Evolutionary conservation across 2,329 filamentous ascomycete genomes (phyloP).

Genomic region (Calonectria pauciramosa): DNA sequence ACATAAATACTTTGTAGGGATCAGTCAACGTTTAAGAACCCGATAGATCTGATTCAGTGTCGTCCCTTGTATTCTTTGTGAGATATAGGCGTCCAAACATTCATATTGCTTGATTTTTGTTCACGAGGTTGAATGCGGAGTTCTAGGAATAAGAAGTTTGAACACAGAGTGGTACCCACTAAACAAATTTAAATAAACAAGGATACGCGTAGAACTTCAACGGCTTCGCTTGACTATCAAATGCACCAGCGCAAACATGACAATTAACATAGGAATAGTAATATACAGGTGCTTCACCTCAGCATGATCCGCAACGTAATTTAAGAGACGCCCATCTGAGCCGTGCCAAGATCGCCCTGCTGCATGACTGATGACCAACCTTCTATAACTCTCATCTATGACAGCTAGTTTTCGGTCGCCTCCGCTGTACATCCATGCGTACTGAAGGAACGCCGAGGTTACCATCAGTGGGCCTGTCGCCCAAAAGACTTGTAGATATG

Average conservation of each 20-base stretch:
- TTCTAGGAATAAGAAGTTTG: too few species aligned
- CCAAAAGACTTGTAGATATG: background rate
- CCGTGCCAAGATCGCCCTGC: background rate
- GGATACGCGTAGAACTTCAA: background rate
- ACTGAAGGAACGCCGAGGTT: background rate
- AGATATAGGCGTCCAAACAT: too few species aligned
- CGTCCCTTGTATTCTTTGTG: too few species aligned
- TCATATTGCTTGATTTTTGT: too few species aligned
- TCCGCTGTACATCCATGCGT: background rate
- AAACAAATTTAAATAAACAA: too few species aligned
- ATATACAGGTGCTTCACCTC: background rate
- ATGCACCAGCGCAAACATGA: background rate
- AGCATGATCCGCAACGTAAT: background rate
- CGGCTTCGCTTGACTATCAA: background rate
- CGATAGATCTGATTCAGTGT: too few species aligned
- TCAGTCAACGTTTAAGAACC: too few species aligned
- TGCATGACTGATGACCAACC: background rate
- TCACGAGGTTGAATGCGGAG: too few species aligned
- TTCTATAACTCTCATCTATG: background rate
- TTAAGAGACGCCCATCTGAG: background rate
- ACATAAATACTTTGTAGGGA: background rate
- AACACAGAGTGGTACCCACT: too few species aligned
- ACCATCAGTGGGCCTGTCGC: background rate
- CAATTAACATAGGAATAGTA: background rate
- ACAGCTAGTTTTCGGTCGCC: background rate